Conservation (phyloP, 345 rosid genomes). For the Rhodamnia rubescens region DNA sequence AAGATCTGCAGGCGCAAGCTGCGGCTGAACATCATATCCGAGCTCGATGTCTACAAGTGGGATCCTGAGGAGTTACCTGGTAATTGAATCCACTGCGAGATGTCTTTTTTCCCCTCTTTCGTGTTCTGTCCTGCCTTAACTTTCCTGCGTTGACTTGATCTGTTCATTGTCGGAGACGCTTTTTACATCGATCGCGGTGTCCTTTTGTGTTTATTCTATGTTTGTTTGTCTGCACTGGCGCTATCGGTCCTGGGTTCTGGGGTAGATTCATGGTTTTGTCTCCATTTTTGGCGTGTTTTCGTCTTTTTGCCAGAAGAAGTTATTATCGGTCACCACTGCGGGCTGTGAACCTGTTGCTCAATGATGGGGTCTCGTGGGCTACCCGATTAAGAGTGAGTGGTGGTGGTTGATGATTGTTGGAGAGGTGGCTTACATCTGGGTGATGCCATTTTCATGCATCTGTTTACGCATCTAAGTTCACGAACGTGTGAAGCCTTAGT, state of each 20-base stretch:
- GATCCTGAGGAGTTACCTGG: constrained; percentile 95
- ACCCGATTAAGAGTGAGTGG: neutral
- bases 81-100: constrained; percentile 3
- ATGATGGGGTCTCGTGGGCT: neutral
- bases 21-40: constrained; percentile 50
- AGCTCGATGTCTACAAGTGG: constrained; percentile 79
- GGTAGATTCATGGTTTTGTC: neutral
- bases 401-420: neutral
- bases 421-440: neutral
- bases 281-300: neutral
- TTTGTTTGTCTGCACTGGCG: neutral
- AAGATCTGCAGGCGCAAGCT: constrained; percentile 56
- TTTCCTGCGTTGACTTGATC: neutral
- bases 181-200: neutral
- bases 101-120: neutral
- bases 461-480: neutral
- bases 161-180: neutral
- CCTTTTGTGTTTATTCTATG: neutral
- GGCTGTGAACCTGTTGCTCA: neutral
- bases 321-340: neutral
- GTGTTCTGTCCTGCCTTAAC: neutral
- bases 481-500: neutral
- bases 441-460: neutral
- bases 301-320: neutral
- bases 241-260: neutral